Evolutionary conservation across 306 rosid species (phyloP), one percentile per base, ranked within the genome.

Genomic region (Adenanthera pavonina): DNA sequence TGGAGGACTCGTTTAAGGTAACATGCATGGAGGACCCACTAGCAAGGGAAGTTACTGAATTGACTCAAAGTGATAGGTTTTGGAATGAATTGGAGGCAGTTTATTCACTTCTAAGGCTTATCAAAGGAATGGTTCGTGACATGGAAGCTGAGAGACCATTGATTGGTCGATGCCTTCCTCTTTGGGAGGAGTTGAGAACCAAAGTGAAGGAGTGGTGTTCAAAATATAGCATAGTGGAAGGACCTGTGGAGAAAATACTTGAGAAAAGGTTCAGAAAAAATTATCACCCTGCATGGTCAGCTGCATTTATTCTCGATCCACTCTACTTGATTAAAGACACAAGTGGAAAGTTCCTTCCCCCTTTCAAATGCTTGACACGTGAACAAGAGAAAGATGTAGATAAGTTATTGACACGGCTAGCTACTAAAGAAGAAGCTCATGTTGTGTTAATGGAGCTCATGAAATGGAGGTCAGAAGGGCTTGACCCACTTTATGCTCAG

Each of bases 391-490:
- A 91, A 85, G 97, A 93, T 86, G 94, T 91, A 6, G 97, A 93
- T 85, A 88, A 89, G 84, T 86, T 91, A 89, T 78, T 91, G 82
- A 90, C 91, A 2, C 84, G 92, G 84, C 84, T 93, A 82, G 94
- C 91, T 69, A 85, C 92, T 2, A 74, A 85, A 80, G 97, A 93
- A 85, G 97, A 93, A 90, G 96, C 96, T 82, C 97, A 90, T 85
- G 86, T 93, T 72, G 92, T 91, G 61, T 82, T 93, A 59, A 91
- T 93, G 96, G 97, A 93, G 88, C 93, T 93, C 52, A 90, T 90
- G 96, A 93, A 93, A 80, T 93, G 97, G 97, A 91, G 97, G 81
- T 87, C 97, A 15, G 97, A 93, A 76, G 97, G 97, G 61, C 88
- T 93, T 47, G 97, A 93, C 67, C 96, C 97, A 4, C 96, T 93